A percentile compares a stretch with the other conserved stretches of the same genome.
phyloP scores from a whole-genome alignment of 225 moss, liverwort and hornwort genomes.

The Physcomitrellopsis africana region DNA sequence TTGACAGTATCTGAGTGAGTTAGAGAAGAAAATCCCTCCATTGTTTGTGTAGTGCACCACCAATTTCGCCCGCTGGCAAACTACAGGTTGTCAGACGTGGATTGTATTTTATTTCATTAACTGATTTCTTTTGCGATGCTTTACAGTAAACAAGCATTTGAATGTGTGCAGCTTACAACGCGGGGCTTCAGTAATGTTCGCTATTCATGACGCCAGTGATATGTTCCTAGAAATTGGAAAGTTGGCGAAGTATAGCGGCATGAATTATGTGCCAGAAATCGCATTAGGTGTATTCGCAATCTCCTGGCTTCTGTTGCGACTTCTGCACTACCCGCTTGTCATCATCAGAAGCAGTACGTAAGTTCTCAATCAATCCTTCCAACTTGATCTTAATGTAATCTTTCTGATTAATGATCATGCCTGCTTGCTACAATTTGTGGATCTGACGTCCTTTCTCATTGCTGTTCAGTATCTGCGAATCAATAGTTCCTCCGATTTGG shows the following conservation, averaged over 20 bases:
- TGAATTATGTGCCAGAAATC: conserved; percentile 74
- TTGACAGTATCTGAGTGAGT: not conserved
- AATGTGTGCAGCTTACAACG: conserved; percentile 72
- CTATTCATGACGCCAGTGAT: conserved; percentile 88
- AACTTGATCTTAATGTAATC: conserved; percentile 7
- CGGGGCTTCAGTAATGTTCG: conserved; percentile 76
- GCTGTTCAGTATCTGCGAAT: conserved; percentile 1
- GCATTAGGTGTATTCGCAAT: conserved; percentile 73
- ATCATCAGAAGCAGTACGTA: conserved; percentile 84
- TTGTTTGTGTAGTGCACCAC: conserved; percentile 2
- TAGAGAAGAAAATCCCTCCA: not conserved
- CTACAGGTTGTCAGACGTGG: not conserved
- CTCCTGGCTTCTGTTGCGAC: conserved; percentile 85
- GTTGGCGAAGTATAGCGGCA: conserved; percentile 85
- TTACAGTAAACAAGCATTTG: not conserved
- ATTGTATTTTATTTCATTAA: not conserved
- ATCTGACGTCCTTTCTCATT: conserved; percentile 15
- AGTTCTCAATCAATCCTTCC: conserved; percentile 29
- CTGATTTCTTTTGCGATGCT: not conserved
- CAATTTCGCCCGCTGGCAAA: not conserved
- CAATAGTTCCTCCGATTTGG: not conserved
- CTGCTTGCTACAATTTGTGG: not conserved
- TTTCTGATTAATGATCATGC: conserved; percentile 7
- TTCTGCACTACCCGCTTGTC: conserved; percentile 76
- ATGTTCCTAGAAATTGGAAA: conserved; percentile 86